These are phyloP conservation scores for Phialocephala subalpina DNA, from an alignment of 2,329 filamentous ascomycete species.

Conservation along the genomic window DNA sequence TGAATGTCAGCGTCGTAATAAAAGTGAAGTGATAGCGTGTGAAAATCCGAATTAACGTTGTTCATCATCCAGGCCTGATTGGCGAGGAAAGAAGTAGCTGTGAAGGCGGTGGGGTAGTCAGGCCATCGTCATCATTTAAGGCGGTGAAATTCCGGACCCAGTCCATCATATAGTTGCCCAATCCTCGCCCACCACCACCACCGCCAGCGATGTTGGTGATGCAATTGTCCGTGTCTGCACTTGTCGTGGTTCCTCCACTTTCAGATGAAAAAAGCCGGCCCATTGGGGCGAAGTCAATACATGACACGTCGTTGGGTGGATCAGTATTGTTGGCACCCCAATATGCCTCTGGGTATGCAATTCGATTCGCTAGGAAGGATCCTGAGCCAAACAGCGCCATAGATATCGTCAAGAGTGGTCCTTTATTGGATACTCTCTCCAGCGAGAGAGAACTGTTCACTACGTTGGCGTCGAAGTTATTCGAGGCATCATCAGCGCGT, in stretches of 20 bases:
- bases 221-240: too few species aligned
- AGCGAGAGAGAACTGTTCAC: too few species aligned
- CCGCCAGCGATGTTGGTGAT: background rate
- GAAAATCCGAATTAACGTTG: background rate
- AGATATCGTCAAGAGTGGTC: slow-evolving; percentile 35
- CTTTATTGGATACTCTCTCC: slow-evolving; percentile 16
- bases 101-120: background rate
- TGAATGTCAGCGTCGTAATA: background rate
- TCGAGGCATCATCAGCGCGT: too few species aligned
- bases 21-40: background rate
- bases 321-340: background rate
- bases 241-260: too few species aligned
- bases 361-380: slow-evolving; percentile 26
- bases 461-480: background rate
- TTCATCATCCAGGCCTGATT: background rate
- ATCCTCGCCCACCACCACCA: background rate
- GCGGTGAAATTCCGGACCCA: background rate
- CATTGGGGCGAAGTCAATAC: background rate
- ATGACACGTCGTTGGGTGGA: background rate
- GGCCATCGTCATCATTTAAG: background rate
- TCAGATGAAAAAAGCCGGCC: background rate
- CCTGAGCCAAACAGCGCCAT: slow-evolving; percentile 39
- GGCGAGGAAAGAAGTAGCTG: background rate
- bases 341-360: slow-evolving; percentile 9
- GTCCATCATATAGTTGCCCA: background rate